Evolutionary conservation across 371 early-diverging fungal genomes (phyloP), one percentile per base, ranked within the genome.

Genomic region (Zychaea mexicana): DNA sequence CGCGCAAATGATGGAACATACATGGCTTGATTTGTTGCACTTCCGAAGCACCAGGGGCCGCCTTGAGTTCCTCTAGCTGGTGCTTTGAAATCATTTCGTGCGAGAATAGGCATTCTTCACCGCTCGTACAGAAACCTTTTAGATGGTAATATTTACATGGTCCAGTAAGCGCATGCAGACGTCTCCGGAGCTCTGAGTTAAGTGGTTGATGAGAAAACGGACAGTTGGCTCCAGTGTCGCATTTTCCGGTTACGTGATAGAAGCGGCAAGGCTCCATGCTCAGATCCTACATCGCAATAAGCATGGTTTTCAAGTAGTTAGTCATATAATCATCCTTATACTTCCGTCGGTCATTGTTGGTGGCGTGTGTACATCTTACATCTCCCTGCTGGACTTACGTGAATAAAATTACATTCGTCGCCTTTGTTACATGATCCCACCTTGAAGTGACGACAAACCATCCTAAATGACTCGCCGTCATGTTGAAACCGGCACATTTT

Each of bases 231-330:
- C 65, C 72, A 0, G 61, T 32, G 2, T 61, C 58, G 45, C 81
- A 80, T 1, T 13, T 54, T 3, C 68, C 70, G 8, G 67, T 57
- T 30, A 80, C 38, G 42, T 72, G 71, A 21, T 60, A 76, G 46
- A 77, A 77, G 21, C 75, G 67, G 60, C 81, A 80, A 2, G 81
- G 78, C 21, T 77, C 74, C 17, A 65, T 1, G 24, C 66, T 66
- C 27, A 77, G 32, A 42, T 80, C 67, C 78, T 78, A 56, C 10
- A 7, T 26, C 19, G 19, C n/a, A n/a, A n/a, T n/a, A 27, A 24
- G 62, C 13, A 27, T n/a, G 26, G 52, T 60, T 68, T 72, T 72
- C 5, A 33, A 33, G 12, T 8, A 33, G 12, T 33, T 33, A 33
- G 33, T 45, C n/a, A n/a, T n/a, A n/a, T n/a, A n/a, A n/a, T n/a